Base-by-base conservation (phyloP, 257 asterid genomes). In the Echites panduratus region DNA sequence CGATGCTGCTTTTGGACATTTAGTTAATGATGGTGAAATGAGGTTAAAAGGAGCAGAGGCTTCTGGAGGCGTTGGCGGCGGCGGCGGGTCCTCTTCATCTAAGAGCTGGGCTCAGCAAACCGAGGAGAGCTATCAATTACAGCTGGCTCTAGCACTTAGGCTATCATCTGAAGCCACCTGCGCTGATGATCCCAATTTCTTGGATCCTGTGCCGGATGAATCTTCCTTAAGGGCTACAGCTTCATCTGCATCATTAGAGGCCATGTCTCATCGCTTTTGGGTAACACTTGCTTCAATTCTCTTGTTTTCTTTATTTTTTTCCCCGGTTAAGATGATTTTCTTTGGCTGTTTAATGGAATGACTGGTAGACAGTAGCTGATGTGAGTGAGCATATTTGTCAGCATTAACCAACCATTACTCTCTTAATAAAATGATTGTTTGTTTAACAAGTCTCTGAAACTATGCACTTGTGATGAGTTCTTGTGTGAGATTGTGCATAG, bases 51-150 rank as follows among this genome's bases (percentile, higher is more conserved):
- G 84, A 71, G 80, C 74, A 75, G 95, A 83, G 74, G 71, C 73
- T 66, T 75, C 83, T 38, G 80, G 75, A 20, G 85, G 82, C 17
- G 81, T 80, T 3, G 87, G 85, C 13, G 87, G 85, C 4, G 87
- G 85, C 13, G 87, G 85, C 7, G 89, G 85, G 17, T 82, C 96
- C 24, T 86, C 91, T 48, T 73, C 83, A 53, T 80, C 85, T 2
- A 92, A 88, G 87, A 95, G 98, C 82, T 95, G 99, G 99, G 98
- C 99, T 50, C 97, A 83, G 84, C 97, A 92, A 87, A 95, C 96
- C 77, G 99, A 90, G 84, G 98, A 95, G 90, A 92, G 97, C 77
- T 95, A 95, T 72, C 97, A 87, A 76, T 74, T 95, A 87, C 99
- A 92, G 87, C 78, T 92, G 85, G 96, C 97, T 16, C 75, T 95